Conservation (phyloP, 768 basidiomycete species). For the Hortiboletus flavorubellus region DNA sequence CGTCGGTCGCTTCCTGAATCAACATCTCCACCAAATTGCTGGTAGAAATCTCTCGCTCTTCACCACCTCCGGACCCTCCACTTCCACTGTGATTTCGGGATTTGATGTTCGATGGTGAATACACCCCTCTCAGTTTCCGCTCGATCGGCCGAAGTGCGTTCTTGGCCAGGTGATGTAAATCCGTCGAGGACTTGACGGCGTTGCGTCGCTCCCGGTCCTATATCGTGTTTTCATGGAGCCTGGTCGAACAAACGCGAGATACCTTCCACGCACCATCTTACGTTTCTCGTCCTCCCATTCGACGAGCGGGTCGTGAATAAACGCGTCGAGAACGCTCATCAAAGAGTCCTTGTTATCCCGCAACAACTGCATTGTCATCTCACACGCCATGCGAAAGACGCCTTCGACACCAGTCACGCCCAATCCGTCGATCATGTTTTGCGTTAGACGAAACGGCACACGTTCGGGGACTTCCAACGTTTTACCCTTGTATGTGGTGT, state of each 20-base stretch:
- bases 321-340: conserved; percentile 95
- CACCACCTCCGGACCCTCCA: conserved; percentile 19
- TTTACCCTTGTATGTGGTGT: conserved; percentile 52
- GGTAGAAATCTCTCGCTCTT: conserved; percentile 55
- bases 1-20: conserved; percentile 83
- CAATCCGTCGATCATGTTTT: conserved; percentile 88
- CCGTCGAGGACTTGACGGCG: conserved; percentile 46
- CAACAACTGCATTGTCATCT: conserved; percentile 83
- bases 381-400: conserved; percentile 86
- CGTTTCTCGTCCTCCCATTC: conserved; percentile 90
- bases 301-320: conserved; percentile 93
- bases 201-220: conserved; percentile 50
- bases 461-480: conserved; percentile 83
- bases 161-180: conserved; percentile 67
- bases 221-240: not conserved
- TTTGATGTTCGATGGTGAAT: conserved; percentile 45
- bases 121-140: conserved; percentile 76
- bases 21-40: conserved; percentile 88
- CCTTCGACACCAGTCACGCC: conserved; percentile 95
- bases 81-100: conserved; percentile 34
- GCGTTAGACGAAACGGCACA: conserved; percentile 93
- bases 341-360: conserved; percentile 89
- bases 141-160: conserved; percentile 77
- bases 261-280: conserved; percentile 44
- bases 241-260: not conserved